Base-by-base conservation (phyloP, 805 yeast genomes). In the Kuraishia floccosa region DNA sequence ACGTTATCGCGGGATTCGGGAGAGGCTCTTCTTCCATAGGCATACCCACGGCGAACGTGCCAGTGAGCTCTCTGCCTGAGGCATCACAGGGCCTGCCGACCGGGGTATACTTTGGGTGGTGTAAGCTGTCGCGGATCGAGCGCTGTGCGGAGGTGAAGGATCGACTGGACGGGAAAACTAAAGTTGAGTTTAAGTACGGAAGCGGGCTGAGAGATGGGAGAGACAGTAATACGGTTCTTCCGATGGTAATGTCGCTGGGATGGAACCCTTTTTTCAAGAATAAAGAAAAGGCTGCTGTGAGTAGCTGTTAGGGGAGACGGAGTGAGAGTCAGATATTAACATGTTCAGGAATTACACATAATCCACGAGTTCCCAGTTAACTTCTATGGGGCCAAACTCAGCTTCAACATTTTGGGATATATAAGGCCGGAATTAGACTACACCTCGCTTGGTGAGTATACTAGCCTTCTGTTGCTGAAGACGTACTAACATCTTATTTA, bases 231-330 rank as follows among this genome's bases (percentile, higher is more conserved):
- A 54, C 56, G 13, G 65, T 64, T 2, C 58, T 74, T 17, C 96
- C 96, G 1, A 85, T 86, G 77, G 98, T 91, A 6, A 79, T 89
- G 83, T 83, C 95, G 6, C 66, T 91, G 13, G 99, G 99, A 1
- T 84, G 86, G 82, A 91, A 91, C 49, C 97, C 98, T 24, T 89
- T 78, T 50, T 91, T 74, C 57, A 69, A 76, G 17, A 87, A 91
- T 53, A 63, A 71, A 30, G 68, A 69, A 42, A 84, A 83, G 54
- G 76, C 94, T 0, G 93, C 91, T 3, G 68, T 29, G 24, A 19
- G 37, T 27, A 8, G 20, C 10, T 19, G 10, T 10, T 19, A 7
- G 22, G 10, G 22, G 10, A 19, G 10, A 7, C 10, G 22, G 9
- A 7, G 7, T 19, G 7, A 10, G 22, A 19, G 9, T 19, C 22